Evolutionary conservation across 2,329 filamentous ascomycete genomes (phyloP).

Genomic region (Pseudogymnoascus sp.): DNA sequence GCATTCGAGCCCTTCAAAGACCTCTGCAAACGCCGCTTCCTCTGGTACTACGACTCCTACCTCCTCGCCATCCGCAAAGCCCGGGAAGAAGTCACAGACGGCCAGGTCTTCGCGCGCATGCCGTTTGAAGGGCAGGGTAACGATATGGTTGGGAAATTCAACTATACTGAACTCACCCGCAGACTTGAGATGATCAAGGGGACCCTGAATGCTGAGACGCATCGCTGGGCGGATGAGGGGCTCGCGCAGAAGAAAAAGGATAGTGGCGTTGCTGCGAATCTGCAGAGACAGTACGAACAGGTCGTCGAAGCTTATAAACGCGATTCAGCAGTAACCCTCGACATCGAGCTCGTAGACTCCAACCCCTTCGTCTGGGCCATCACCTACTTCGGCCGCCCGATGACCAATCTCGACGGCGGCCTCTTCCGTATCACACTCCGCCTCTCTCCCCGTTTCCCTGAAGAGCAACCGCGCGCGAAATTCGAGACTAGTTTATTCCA

Average conservation of each 20-base stretch:
- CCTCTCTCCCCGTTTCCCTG: conserved; percentile 78
- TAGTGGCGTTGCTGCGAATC: conserved; percentile 67
- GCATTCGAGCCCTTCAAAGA: conserved; percentile 84
- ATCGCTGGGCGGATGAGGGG: conserved; percentile 64
- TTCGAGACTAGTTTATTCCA: conserved; percentile 81
- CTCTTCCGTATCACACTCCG: conserved; percentile 73
- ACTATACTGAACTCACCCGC: conserved; percentile 64
- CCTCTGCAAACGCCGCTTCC: conserved; percentile 78
- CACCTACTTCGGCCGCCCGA: conserved; percentile 83
- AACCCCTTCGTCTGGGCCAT: conserved; percentile 88
- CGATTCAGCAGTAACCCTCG: conserved; percentile 60
- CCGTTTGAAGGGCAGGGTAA: conserved; percentile 76
- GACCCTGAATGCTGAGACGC: conserved; percentile 62
- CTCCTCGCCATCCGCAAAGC: conserved; percentile 60
- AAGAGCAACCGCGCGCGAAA: conserved; percentile 75
- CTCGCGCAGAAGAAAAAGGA: conserved; percentile 53
- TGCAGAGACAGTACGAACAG: conserved; percentile 79
- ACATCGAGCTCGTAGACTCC: conserved; percentile 64
- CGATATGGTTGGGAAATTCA: conserved; percentile 76
- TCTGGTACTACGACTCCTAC: conserved; percentile 95
- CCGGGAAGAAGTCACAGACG: conserved; percentile 52
- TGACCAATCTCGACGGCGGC: conserved; percentile 88
- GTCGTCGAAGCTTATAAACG: conserved; percentile 66
- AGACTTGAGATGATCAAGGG: conserved; percentile 62
- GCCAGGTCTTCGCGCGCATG: conserved; percentile 65